Percentiles rank a stretch among this genome's conserved stretches.
Conservation (phyloP, 1,139 yeast genomes). For the Geotrichum siamense region DNA sequence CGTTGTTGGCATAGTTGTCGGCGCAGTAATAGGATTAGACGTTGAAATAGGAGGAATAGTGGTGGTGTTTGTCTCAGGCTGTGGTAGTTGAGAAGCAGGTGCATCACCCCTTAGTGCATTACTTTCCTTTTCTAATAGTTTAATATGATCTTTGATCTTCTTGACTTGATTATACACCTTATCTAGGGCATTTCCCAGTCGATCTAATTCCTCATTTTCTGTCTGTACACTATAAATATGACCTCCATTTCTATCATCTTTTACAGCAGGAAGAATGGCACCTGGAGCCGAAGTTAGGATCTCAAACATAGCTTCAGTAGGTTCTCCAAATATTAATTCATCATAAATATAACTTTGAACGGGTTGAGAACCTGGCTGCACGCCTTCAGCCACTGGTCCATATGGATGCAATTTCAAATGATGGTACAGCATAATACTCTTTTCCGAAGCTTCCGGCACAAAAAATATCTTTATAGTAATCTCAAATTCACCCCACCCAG, state of each 20-base stretch:
- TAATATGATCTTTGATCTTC: slow-evolving; percentile 30
- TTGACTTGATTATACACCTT: slow-evolving; percentile 43
- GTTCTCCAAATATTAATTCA: slow-evolving; percentile 91
- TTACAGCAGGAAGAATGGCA: slow-evolving; percentile 58
- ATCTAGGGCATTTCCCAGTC: slow-evolving; percentile 59
- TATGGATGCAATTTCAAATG: slow-evolving; percentile 90
- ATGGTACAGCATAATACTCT: slow-evolving; percentile 78
- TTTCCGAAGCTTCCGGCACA: slow-evolving; percentile 79
- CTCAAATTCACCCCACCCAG: slow-evolving; percentile 99
- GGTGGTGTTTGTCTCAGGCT: no score
- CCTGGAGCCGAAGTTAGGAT: slow-evolving; percentile 69
- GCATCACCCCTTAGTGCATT: slow-evolving; percentile 10
- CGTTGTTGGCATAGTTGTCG: no score
- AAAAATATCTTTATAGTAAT: slow-evolving; percentile 81
- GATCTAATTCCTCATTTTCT: slow-evolving; percentile 72
- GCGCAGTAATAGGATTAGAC: no score
- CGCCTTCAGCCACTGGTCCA: slow-evolving; percentile 25
- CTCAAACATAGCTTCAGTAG: slow-evolving; percentile 82
- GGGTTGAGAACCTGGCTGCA: slow-evolving; percentile 26
- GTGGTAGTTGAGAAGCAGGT: no score
- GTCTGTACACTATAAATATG: slow-evolving; percentile 45
- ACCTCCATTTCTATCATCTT: slow-evolving; percentile 32
- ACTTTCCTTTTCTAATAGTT: slow-evolving; percentile 30
- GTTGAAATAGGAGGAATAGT: no score
- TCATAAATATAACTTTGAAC: slow-evolving; percentile 76